Evolutionary conservation across 192 early-diverging fungal species (phyloP).

Genomic region (Umbelopsis sp.): DNA sequence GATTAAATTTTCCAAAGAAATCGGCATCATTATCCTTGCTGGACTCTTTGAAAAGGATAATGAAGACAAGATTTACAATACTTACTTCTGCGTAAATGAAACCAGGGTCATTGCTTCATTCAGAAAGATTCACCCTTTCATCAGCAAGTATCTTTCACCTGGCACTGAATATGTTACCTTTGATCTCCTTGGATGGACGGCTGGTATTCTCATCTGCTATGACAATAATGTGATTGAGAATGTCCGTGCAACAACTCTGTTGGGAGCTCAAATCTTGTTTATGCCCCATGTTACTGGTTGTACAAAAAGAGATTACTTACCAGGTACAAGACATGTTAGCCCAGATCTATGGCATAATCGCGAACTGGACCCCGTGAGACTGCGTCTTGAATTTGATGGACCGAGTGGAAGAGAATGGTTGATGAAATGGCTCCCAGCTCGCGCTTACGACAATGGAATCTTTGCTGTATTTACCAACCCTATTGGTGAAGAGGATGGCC

Average conservation of each 20-base stretch:
- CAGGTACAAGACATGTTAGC: slow-evolving; percentile 14
- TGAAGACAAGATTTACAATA: slow-evolving; percentile 21
- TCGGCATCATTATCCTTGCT: slow-evolving; percentile 11
- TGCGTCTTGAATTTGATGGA: slow-evolving; percentile 20
- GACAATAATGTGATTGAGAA: slow-evolving; percentile 25
- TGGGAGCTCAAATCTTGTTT: slow-evolving; percentile 15
- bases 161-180: slow-evolving; percentile 14
- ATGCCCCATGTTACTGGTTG: slow-evolving; percentile 24
- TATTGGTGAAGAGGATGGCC: slow-evolving; percentile 20
- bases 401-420: slow-evolving; percentile 15
- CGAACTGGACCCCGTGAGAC: slow-evolving; percentile 16
- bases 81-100: slow-evolving; percentile 18
- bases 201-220: slow-evolving; percentile 23
- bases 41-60: slow-evolving; percentile 20
- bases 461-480: slow-evolving; percentile 24
- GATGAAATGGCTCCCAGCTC: slow-evolving; percentile 21
- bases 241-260: slow-evolving; percentile 6
- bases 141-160: slow-evolving; percentile 12
- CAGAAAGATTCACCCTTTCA: slow-evolving; percentile 21
- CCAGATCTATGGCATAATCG: slow-evolving; percentile 16
- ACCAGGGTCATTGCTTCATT: slow-evolving; percentile 15
- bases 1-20: slow-evolving; percentile 1
- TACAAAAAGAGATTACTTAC: background rate
- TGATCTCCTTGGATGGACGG: slow-evolving; percentile 23
- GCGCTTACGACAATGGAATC: slow-evolving; percentile 23